phyloP scores from a whole-genome alignment of 176 grass and related monocot species.

The Carex pumila region DNA sequence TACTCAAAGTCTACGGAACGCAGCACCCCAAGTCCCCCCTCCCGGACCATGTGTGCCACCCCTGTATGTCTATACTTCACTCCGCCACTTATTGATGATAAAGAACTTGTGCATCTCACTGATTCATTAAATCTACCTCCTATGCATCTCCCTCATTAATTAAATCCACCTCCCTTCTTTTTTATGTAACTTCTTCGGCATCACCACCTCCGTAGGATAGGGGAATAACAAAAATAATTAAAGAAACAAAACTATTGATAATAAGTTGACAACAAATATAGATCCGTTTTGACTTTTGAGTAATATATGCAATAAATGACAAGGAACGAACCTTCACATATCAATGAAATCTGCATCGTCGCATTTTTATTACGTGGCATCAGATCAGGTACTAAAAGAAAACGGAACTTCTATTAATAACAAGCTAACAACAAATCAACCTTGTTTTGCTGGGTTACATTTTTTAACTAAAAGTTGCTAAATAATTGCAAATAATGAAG shows the following conservation, averaged over 20 bases:
- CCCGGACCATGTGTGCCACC: too few relatives aligned
- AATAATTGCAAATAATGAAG: not conserved
- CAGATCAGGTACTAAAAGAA: not conserved
- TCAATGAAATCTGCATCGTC: not conserved
- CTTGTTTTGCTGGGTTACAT: not conserved
- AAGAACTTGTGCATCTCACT: not conserved
- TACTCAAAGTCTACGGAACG: too few relatives aligned
- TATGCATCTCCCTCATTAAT: not conserved
- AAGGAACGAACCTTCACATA: not conserved
- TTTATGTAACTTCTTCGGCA: not conserved
- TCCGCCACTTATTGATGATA: not conserved
- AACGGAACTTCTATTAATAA: not conserved
- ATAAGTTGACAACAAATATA: not conserved
- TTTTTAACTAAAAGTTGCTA: not conserved
- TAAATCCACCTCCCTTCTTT: not conserved
- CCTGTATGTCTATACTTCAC: too few relatives aligned
- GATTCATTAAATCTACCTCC: not conserved
- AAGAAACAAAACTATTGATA: not conserved
- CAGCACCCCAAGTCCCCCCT: too few relatives aligned
- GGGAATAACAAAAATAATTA: not conserved
- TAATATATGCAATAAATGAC: not conserved
- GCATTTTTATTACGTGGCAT: not conserved
- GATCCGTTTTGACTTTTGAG: too few relatives aligned
- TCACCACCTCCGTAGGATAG: not conserved
- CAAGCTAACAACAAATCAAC: not conserved